phyloP scores from a whole-genome alignment of 495 filamentous ascomycete genomes.

The Massariosphaeria phaeospora region DNA sequence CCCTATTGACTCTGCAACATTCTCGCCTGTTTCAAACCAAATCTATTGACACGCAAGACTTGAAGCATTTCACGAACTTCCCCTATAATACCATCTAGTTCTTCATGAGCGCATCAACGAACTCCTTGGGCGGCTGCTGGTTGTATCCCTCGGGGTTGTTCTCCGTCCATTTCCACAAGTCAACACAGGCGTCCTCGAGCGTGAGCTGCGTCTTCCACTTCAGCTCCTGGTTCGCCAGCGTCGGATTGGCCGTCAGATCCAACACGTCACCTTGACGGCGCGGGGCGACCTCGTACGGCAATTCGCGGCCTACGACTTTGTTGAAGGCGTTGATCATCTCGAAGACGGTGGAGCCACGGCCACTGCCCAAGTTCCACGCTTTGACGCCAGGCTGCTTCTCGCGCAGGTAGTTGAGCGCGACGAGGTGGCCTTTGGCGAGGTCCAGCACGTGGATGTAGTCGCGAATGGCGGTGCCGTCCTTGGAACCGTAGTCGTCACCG shows the following conservation, averaged over 20 bases:
- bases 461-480: slow-evolving; percentile 68
- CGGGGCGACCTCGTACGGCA: slow-evolving; percentile 80
- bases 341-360: slow-evolving; percentile 88
- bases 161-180: slow-evolving; percentile 90
- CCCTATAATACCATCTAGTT: not conserved
- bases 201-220: slow-evolving; percentile 87
- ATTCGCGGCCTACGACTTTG: slow-evolving; percentile 71
- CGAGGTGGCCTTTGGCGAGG: slow-evolving; percentile 80
- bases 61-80: not conserved
- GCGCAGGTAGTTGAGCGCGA: slow-evolving; percentile 87
- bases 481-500: slow-evolving; percentile 86
- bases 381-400: slow-evolving; percentile 84
- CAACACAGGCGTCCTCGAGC: slow-evolving; percentile 86
- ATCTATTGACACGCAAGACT: not conserved
- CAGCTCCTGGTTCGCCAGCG: slow-evolving; percentile 78
- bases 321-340: slow-evolving; percentile 97
- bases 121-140: slow-evolving; percentile 78
- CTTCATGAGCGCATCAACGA: slow-evolving; percentile 52
- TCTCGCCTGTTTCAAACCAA: not conserved
- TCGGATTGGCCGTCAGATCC: slow-evolving; percentile 89
- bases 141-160: slow-evolving; percentile 96
- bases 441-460: slow-evolving; percentile 84
- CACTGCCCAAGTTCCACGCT: slow-evolving; percentile 97
- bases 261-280: slow-evolving; percentile 86
- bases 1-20: not conserved